A percentile compares a stretch with the other conserved stretches of the same genome.
Conservation (phyloP, 108 stramenopile species). For the Nitzschia sp. region DNA sequence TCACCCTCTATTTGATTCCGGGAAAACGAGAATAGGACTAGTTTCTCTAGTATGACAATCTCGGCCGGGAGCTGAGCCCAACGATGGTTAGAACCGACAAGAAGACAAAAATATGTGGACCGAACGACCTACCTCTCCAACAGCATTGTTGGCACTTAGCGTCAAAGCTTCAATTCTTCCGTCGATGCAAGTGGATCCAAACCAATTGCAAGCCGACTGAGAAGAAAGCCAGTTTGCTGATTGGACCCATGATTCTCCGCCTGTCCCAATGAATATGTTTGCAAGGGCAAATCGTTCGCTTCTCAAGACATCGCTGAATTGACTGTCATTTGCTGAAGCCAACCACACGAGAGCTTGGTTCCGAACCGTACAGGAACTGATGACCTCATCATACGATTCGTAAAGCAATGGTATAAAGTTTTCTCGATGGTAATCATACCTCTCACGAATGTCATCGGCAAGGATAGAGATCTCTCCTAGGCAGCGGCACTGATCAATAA, state of each 20-base stretch:
- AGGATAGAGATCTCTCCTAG: conserved; percentile 24
- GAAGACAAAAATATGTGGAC: background rate
- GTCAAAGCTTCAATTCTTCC: conserved; percentile 5
- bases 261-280: conserved; percentile 17
- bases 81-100: background rate
- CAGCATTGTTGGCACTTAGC: conserved; percentile 15
- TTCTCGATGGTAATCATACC: conserved; percentile 25
- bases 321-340: conserved; percentile 29
- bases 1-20: conserved; percentile 24
- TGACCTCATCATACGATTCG: conserved; percentile 19
- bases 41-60: conserved; percentile 14
- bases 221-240: conserved; percentile 21
- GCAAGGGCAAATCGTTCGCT: conserved; percentile 31
- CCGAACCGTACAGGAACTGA: conserved; percentile 29
- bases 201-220: conserved; percentile 31
- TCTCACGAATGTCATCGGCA: conserved; percentile 25
- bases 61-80: conserved; percentile 28
- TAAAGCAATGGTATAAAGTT: conserved; percentile 29
- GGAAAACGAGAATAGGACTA: conserved; percentile 17
- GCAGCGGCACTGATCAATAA: conserved; percentile 46
- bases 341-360: conserved; percentile 48
- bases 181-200: conserved; percentile 28
- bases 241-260: conserved; percentile 21
- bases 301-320: conserved; percentile 11
- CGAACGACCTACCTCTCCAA: conserved; percentile 27